Base-by-base conservation (phyloP, 2,329 filamentous ascomycete genomes). In the Scedosporium minutisporum region DNA sequence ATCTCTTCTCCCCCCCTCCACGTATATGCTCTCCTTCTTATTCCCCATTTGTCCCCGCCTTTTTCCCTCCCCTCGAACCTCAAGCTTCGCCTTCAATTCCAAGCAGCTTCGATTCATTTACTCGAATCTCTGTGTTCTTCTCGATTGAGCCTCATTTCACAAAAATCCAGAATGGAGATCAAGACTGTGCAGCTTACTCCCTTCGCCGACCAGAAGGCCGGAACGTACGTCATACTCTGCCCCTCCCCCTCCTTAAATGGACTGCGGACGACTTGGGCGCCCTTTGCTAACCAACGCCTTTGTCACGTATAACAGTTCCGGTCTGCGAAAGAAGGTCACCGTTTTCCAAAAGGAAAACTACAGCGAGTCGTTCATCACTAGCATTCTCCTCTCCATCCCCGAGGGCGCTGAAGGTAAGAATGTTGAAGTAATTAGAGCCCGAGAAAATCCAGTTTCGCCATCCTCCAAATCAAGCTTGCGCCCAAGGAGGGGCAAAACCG, bases 301-400 rank as follows among this genome's bases (percentile, higher is more conserved):
- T 27, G 2, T 57, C 23, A 6, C 38, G 25, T 23, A 7, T 3
- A 65, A 63, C 71, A 97, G 93, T 69, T 99, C 95, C 68, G 95
- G 95, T 77, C 91, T 99, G 76, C 92, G 95, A 67, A 99, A 99
- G 81, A 97, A 96, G 86, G 95, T 97, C 80, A 92, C 91, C 72
- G 90, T 96, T 74, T 99, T 99, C 83, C 91, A 99, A 77, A 83
- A 97, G 78, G 82, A 87, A 65, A 85, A 99, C 80, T 99, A 99
- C 84, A 93, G 91, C 77, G 95, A 99, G 79, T 87, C 93, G 61
- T 99, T 99, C 76, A 85, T 99, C 69, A 84, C 93, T 67, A 93
- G 91, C 76, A 96, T 97, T 74, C 85, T 99, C 68, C 86, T 96
- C 65, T 96, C 95, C 61, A 99, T 99, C 71, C 95, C 95, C 38